A percentile compares a stretch with the other conserved stretches of the same genome.
Evolutionary conservation across 2,329 filamentous ascomycete genomes (phyloP).

Genomic region (Sporothrix inflata): DNA sequence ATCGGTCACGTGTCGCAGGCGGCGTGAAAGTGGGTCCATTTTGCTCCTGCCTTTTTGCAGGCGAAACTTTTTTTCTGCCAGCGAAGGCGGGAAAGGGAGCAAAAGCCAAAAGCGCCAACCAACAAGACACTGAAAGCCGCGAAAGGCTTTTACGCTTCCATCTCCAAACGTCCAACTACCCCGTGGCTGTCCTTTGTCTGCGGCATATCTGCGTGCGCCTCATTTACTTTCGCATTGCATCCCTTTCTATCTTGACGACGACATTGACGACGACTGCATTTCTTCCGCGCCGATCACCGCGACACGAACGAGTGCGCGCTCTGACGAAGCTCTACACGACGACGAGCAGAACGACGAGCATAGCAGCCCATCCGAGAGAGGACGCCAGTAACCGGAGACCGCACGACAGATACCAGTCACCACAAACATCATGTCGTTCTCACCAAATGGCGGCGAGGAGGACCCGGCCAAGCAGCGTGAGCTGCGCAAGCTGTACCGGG

Average conservation of each 20-base stretch:
- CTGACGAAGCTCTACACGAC: constrained; percentile 3
- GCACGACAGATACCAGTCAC: background rate
- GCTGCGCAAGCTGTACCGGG: constrained; percentile 80
- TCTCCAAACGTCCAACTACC: background rate
- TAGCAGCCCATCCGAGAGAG: background rate
- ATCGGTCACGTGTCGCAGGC: background rate
- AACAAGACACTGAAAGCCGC: constrained; percentile 17
- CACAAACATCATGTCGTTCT: constrained; percentile 28
- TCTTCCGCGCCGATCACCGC: background rate
- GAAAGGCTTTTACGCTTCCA: constrained; percentile 19
- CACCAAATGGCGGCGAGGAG: constrained; percentile 29
- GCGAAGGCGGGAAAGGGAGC: constrained; percentile 13
- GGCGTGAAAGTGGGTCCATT: background rate
- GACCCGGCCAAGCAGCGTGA: constrained; percentile 53
- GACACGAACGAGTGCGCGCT: background rate
- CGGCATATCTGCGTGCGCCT: background rate
- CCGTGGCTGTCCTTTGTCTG: background rate
- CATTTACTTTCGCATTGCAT: background rate
- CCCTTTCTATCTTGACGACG: background rate
- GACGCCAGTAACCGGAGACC: background rate
- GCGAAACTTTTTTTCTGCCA: constrained; percentile 18
- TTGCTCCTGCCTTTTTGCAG: constrained; percentile 1
- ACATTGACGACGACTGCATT: background rate
- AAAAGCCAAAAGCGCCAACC: background rate
- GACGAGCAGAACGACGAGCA: background rate